These are phyloP conservation scores for Naumovozyma dairenensis DNA, from an alignment of 805 yeast species.

Conservation along the genomic window DNA sequence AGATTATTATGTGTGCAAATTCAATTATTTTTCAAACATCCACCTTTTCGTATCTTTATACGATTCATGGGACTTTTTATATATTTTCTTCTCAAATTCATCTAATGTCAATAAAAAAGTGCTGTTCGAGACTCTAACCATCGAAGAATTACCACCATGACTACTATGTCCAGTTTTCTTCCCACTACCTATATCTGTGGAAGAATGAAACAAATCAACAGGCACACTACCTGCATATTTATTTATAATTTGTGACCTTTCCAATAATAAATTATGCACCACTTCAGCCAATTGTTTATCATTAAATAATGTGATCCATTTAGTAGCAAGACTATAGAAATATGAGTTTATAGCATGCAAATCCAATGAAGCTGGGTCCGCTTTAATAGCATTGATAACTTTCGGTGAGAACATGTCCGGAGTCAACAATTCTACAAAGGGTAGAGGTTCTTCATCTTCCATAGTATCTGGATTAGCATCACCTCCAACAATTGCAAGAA, in stretches of 20 bases:
- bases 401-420: constrained; percentile 61
- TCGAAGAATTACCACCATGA: background rate
- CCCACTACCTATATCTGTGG: constrained; percentile 22
- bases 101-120: constrained; percentile 58
- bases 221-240: constrained; percentile 43
- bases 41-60: constrained; percentile 36
- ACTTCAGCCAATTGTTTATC: constrained; percentile 53
- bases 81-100: constrained; percentile 60
- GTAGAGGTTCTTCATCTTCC: constrained; percentile 26
- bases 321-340: constrained; percentile 59
- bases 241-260: constrained; percentile 61
- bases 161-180: constrained; percentile 8
- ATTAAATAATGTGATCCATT: constrained; percentile 67
- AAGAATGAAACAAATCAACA: constrained; percentile 1
- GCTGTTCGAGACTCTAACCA: too few relatives aligned
- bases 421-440: constrained; percentile 56
- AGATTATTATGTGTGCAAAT: background rate
- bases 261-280: constrained; percentile 43
- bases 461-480: constrained; percentile 25
- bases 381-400: constrained; percentile 73
- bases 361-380: constrained; percentile 60
- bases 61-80: constrained; percentile 43
- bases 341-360: constrained; percentile 54
- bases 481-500: constrained; percentile 46
- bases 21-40: constrained; percentile 16